Evolutionary conservation across 345 rosid genomes (phyloP), one percentile per base, ranked within the genome.

Genomic region (Hevea brasiliensis): DNA sequence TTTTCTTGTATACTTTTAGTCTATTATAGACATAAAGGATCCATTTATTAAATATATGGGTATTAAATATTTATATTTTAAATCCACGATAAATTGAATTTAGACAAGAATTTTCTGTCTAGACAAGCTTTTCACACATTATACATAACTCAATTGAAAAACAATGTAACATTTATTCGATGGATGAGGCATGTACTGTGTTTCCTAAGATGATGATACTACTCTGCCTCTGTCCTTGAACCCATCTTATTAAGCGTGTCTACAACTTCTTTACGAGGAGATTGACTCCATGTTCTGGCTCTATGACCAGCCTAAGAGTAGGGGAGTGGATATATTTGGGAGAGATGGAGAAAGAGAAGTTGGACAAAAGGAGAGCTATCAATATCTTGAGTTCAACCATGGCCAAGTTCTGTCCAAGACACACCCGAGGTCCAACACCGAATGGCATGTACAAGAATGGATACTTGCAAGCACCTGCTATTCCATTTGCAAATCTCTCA

Each of bases 361-460:
- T 81, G 50, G 81, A 71, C 10, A 80, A 26, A 14, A 82, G 18
- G 35, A 76, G 65, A 65, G 84, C 40, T 0, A 83, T 26, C 1
- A 85, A 63, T 4, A 85, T 66, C 73, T 88, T 88, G 37, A 82
- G 83, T 68, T 87, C 91, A 65, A 62, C 79, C 70, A 84, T 74
- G 12, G 85, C 91, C 51, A 84, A 81, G 72, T 82, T 84, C 73
- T 88, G 87, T n/a, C 87, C 88, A 1, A 80, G 81, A 41, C 88
- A 84, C 8, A 75, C 32, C 4, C 88, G 73, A 1, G 87, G 84
- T 2, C 92, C 89, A 0, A 79, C 77, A 21, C 85, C 89, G 42
- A 85, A 86, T 14, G 89, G 87, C 84, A 84, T 85, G 75, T 77
- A 83, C 26, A 58, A 0, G 20, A 78, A 84, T 1, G 85, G 88